Conservation (phyloP, 2,329 filamentous ascomycete species). For the Torrubiella hemipterigena region DNA sequence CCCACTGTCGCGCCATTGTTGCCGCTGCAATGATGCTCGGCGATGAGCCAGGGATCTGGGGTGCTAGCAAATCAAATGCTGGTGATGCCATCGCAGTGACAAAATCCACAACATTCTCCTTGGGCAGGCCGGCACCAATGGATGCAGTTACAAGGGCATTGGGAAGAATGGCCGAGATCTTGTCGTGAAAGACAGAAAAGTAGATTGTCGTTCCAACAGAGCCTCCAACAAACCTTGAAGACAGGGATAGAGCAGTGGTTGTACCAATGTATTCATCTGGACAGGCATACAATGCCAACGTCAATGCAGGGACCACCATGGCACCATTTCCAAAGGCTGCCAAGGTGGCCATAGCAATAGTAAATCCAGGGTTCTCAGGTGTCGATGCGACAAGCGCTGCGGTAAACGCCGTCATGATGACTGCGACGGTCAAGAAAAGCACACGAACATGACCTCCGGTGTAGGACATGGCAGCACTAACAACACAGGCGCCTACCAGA, state of each 20-base stretch:
- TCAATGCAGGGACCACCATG: neutral
- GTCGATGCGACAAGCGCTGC: neutral
- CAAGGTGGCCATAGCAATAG: neutral
- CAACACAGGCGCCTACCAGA: neutral
- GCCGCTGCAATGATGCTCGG: neutral
- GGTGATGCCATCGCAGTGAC: neutral
- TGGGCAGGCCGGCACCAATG: neutral
- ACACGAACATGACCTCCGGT: slow-evolving; percentile 1
- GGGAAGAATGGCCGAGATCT: neutral
- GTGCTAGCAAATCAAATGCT: neutral
- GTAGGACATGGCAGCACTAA: neutral
- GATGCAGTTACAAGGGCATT: neutral
- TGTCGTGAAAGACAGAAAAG: neutral
- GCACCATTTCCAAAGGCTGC: neutral
- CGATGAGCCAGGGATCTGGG: neutral
- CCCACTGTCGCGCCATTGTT: neutral
- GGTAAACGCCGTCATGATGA: neutral
- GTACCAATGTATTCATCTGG: neutral
- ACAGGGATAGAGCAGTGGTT: neutral
- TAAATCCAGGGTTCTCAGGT: neutral
- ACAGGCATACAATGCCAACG: neutral
- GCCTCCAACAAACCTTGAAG: neutral
- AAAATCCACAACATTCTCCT: neutral
- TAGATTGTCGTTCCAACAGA: neutral
- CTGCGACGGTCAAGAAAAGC: neutral